A percentile compares a stretch with the other conserved stretches of the same genome.
phyloP scores from a whole-genome alignment of 441 rosid genomes.

The Sinapis alba region DNA sequence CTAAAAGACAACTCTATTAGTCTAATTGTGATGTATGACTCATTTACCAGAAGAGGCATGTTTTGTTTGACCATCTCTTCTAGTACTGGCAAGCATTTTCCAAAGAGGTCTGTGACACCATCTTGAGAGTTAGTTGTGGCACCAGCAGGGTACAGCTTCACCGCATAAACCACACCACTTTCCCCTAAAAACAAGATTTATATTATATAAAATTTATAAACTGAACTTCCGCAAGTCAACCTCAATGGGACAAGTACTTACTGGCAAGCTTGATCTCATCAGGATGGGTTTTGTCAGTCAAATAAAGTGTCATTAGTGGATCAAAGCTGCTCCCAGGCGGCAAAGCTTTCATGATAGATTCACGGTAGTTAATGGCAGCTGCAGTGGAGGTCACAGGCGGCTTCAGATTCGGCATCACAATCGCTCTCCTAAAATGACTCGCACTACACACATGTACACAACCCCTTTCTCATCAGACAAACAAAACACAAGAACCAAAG shows the following conservation, averaged over 20 bases:
- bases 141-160: conserved; percentile 95
- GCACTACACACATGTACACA: conserved; percentile 49
- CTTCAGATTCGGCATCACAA: conserved; percentile 91
- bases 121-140: conserved; percentile 97
- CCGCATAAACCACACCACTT: conserved; percentile 86
- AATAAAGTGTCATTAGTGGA: conserved; percentile 88
- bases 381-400: conserved; percentile 84
- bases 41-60: conserved; percentile 86
- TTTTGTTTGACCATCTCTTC: conserved; percentile 85
- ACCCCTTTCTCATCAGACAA: conserved; percentile 13
- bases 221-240: background rate
- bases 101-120: conserved; percentile 89
- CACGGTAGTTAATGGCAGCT: conserved; percentile 64
- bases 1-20: background rate
- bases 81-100: conserved; percentile 84
- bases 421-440: conserved; percentile 71
- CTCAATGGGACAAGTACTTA: conserved; percentile 32
- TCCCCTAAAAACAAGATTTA: conserved; percentile 45
- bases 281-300: conserved; percentile 75
- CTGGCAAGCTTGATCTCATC: conserved; percentile 85
- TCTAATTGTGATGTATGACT: background rate
- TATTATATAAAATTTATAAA: background rate
- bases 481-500: conserved; percentile 10
- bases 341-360: conserved; percentile 65
- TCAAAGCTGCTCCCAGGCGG: conserved; percentile 56